Conservation (phyloP, 2,329 filamentous ascomycete genomes). For the Sporothrix schenckii region DNA sequence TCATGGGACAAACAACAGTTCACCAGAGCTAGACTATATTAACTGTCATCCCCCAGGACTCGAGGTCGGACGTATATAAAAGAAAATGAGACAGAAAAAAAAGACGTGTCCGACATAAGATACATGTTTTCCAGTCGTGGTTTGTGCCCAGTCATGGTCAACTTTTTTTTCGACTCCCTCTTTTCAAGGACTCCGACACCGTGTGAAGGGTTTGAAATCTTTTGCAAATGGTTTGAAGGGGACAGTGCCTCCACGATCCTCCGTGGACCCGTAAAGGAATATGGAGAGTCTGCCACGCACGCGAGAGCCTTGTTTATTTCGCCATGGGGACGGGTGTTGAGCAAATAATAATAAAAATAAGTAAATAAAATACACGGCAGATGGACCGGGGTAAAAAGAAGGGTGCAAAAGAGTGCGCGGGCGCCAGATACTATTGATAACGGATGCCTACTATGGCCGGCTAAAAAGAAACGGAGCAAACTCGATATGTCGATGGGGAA, state of each 20-base stretch:
- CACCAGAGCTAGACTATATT: too few species aligned
- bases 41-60: not conserved
- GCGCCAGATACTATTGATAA: not conserved
- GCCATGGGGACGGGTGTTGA: constrained; percentile 4
- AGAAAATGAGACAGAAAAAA: too few species aligned
- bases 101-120: constrained; percentile 24
- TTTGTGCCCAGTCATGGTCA: not conserved
- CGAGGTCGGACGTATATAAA: constrained; percentile 21
- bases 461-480: not conserved
- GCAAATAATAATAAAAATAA: not conserved
- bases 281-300: not conserved
- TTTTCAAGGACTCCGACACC: not conserved
- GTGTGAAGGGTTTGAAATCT: too few species aligned
- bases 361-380: not conserved
- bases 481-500: not conserved
- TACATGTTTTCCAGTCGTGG: constrained; percentile 15
- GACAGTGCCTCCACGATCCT: not conserved
- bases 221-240: not conserved
- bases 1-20: not conserved
- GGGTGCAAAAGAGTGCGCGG: not conserved
- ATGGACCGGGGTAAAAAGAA: constrained; percentile 14
- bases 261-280: not conserved
- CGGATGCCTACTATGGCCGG: constrained; percentile 4
- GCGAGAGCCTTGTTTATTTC: constrained; percentile 26
- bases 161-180: constrained; percentile 16